These are phyloP conservation scores for Vitis vinifera DNA, from an alignment of 164 flowering plant genomes.

Conservation along the genomic window ASM3070453v1 NC_081812.1:14574001-14574500, in stretches of 20 bases:
- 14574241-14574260: conserved; percentile 29
- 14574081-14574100: conserved; percentile 79
- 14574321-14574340: conserved; percentile 49
- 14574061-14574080: conserved; percentile 43
- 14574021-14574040: conserved; percentile 73
- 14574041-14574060: conserved; percentile 54
- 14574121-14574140: conserved; percentile 37
- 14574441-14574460: too few relatives aligned
- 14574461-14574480: too few relatives aligned
- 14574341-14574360: conserved; percentile 20
- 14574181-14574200: conserved; percentile 44
- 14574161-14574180: conserved; percentile 48
- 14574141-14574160: conserved; percentile 37
- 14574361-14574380: background rate
- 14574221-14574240: conserved; percentile 37
- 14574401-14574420: background rate
- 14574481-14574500: too few relatives aligned
- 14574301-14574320: conserved; percentile 54
- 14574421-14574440: too few relatives aligned
- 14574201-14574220: conserved; percentile 50
- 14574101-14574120: conserved; percentile 56
- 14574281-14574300: conserved; percentile 49
- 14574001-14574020: conserved; percentile 61
- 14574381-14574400: background rate
- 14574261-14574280: conserved; percentile 48